phyloP scores from a whole-genome alignment of 768 basidiomycete species.

The Phanerochaete carnosa region DNA sequence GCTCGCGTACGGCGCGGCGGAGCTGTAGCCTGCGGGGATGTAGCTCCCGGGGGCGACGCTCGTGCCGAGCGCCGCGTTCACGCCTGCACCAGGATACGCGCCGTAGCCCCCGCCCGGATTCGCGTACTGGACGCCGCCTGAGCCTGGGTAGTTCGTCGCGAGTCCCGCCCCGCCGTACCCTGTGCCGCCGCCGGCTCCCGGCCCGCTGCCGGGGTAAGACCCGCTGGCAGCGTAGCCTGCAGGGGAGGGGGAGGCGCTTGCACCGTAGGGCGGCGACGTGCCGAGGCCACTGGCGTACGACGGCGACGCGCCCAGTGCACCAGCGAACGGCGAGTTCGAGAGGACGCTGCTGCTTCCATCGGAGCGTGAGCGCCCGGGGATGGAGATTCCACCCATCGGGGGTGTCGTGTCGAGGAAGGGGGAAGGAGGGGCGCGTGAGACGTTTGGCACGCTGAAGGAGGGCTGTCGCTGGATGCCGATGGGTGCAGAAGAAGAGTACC shows the following conservation, averaged over 20 bases:
- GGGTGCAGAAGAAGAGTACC: not conserved
- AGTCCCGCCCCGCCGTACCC: not conserved
- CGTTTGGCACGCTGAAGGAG: not conserved
- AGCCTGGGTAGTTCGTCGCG: not conserved
- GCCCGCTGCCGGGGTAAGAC: not conserved
- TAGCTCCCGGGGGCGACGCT: not conserved
- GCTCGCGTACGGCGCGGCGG: not conserved
- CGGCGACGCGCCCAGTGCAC: not conserved
- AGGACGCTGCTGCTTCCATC: not conserved
- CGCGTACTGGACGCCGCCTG: not conserved
- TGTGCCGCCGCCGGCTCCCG: not conserved
- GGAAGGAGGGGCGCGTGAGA: not conserved
- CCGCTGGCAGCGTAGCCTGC: not conserved
- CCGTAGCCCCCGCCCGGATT: not conserved
- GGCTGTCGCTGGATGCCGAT: not conserved
- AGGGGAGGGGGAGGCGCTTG: not conserved
- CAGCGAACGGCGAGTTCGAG: not conserved
- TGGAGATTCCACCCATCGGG: not conserved
- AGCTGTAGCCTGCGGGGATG: conserved; percentile 3
- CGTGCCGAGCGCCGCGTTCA: conserved; percentile 1
- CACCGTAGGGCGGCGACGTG: not conserved
- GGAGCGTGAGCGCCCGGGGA: not conserved
- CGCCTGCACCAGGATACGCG: not conserved
- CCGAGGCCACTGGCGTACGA: not conserved
- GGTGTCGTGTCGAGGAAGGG: not conserved